Percentiles rank a stretch among this genome's conserved stretches.
Conservation (phyloP, 305 asterid genomes). For the Vinca major region DNA sequence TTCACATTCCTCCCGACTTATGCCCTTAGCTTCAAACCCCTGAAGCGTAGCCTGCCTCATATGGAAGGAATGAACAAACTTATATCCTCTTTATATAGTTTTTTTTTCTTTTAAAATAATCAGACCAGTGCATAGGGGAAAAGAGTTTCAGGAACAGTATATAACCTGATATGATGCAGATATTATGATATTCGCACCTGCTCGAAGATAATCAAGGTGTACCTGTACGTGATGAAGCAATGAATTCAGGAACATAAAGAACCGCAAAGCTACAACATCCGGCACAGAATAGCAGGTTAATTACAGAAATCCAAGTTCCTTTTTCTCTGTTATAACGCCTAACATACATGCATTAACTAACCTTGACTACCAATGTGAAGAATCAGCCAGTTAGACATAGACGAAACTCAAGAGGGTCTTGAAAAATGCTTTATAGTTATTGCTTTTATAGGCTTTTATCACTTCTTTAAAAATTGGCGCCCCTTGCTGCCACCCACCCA, state of each 20-base stretch:
- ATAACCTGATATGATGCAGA: slow-evolving; percentile 77
- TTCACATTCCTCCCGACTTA: slow-evolving; percentile 66
- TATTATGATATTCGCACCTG: slow-evolving; percentile 69
- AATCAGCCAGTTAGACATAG: neutral
- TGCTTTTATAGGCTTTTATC: no score
- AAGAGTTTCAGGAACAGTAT: neutral
- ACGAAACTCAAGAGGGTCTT: no score
- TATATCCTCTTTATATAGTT: neutral
- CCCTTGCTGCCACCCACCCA: no score
- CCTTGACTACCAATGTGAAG: neutral
- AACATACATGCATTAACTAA: neutral
- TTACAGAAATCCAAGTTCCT: neutral
- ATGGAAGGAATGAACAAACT: neutral
- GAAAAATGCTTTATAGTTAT: no score
- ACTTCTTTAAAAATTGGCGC: no score
- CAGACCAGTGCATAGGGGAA: neutral
- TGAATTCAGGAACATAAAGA: neutral
- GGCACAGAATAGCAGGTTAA: neutral
- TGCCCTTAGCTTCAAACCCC: slow-evolving; percentile 84
- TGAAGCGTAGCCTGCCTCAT: slow-evolving; percentile 77
- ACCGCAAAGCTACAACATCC: neutral
- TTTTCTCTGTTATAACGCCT: neutral
- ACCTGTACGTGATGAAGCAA: slow-evolving; percentile 32
- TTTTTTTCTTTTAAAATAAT: neutral
- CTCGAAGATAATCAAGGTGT: slow-evolving; percentile 71